Conservation (phyloP, 768 basidiomycete genomes). For the Trametes cingulata region DNA sequence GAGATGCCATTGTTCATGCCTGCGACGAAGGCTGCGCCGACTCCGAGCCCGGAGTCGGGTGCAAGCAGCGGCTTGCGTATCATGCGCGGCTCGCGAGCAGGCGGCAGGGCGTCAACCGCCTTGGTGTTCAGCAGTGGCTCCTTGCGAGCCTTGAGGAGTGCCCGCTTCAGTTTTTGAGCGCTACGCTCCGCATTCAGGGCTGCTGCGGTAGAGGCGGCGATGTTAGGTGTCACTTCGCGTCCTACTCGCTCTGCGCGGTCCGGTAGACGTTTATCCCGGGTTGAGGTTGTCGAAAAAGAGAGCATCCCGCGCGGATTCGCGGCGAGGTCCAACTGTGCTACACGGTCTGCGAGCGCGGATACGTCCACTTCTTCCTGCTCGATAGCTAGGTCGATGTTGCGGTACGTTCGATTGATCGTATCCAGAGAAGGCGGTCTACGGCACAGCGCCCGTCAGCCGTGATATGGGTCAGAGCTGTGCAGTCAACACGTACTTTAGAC, state of each 20-base stretch:
- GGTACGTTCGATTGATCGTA: slow-evolving; percentile 79
- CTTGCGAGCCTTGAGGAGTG: slow-evolving; percentile 58
- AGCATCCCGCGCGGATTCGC: slow-evolving; percentile 15
- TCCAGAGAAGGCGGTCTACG: slow-evolving; percentile 81
- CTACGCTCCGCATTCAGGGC: slow-evolving; percentile 81
- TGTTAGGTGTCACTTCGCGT: slow-evolving; percentile 50
- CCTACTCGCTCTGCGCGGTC: slow-evolving; percentile 13
- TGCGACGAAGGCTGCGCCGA: slow-evolving; percentile 14
- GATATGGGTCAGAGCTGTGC: not conserved
- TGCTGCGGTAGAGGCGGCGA: slow-evolving; percentile 75
- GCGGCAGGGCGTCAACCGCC: slow-evolving; percentile 35
- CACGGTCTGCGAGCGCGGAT: slow-evolving; percentile 49
- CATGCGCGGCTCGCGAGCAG: slow-evolving; percentile 27
- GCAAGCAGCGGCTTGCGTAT: slow-evolving; percentile 30
- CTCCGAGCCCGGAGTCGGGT: slow-evolving; percentile 9
- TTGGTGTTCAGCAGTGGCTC: slow-evolving; percentile 68
- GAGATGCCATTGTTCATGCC: slow-evolving; percentile 10
- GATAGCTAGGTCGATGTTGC: slow-evolving; percentile 79
- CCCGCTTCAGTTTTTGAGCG: slow-evolving; percentile 67
- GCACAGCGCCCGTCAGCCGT: not conserved
- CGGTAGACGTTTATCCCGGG: slow-evolving; percentile 37
- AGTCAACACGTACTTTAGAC: slow-evolving; percentile 52
- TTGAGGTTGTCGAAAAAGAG: slow-evolving; percentile 20
- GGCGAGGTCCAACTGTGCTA: slow-evolving; percentile 50
- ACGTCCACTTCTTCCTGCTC: slow-evolving; percentile 61